phyloP scores from a whole-genome alignment of 2,329 filamentous ascomycete species.

The Sphaerulina populicola region DNA sequence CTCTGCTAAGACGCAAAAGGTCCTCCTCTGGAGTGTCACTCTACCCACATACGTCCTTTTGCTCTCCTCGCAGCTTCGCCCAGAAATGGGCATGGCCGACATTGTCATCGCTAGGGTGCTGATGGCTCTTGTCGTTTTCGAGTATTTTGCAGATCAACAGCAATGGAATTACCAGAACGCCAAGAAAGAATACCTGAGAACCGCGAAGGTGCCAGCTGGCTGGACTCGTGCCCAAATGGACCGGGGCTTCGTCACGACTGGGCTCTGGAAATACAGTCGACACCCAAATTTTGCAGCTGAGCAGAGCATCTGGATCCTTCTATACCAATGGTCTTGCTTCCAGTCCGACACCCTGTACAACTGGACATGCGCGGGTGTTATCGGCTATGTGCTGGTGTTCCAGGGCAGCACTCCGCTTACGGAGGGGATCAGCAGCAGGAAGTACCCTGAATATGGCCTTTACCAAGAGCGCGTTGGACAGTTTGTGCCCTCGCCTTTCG shows the following conservation, averaged over 20 bases:
- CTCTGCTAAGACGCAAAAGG: conserved; percentile 32
- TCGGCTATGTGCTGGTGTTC: conserved; percentile 69
- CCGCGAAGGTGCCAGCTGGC: conserved; percentile 57
- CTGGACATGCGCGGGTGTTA: conserved; percentile 66
- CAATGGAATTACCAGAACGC: conserved; percentile 85
- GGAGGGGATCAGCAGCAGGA: conserved; percentile 67
- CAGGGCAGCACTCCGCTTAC: conserved; percentile 84
- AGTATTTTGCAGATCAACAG: conserved; percentile 81
- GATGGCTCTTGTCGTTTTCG: conserved; percentile 52
- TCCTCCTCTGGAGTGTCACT: conserved; percentile 71
- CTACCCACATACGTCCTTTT: conserved; percentile 78
- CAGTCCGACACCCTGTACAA: conserved; percentile 62
- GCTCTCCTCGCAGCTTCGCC: conserved; percentile 56
- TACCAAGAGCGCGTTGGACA: conserved; percentile 78
- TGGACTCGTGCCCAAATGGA: conserved; percentile 66
- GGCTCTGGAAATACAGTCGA: conserved; percentile 78
- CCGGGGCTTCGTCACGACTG: conserved; percentile 75
- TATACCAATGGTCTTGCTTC: conserved; percentile 84
- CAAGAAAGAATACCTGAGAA: conserved; percentile 66
- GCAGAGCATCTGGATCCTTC: conserved; percentile 76
- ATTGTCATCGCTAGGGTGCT: conserved; percentile 48
- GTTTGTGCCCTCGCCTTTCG: conserved; percentile 58
- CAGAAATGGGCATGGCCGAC: conserved; percentile 46
- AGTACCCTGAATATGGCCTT: conserved; percentile 79
- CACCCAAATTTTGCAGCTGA: conserved; percentile 95